Percentiles rank a stretch among this genome's conserved stretches.
phyloP scores from a whole-genome alignment of 2,329 filamentous ascomycete genomes.

The Pestalotiopsis sp. region DNA sequence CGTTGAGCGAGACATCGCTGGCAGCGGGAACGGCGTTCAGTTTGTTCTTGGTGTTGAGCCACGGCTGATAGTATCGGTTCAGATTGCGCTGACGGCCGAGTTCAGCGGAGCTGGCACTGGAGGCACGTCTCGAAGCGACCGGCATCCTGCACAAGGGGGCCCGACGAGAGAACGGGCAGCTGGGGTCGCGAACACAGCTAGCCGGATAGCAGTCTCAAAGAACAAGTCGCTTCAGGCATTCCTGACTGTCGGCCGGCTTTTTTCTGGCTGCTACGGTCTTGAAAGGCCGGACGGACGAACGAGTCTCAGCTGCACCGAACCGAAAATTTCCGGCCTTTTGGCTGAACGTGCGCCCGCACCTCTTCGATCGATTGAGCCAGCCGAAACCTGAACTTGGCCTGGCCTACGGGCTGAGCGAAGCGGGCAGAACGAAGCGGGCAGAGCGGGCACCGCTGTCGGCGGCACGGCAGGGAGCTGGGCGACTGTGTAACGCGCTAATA shows the following conservation, averaged over 20 bases:
- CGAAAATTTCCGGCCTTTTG: not conserved
- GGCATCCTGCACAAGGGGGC: not conserved
- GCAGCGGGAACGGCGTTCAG: constrained; percentile 19
- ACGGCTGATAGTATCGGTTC: constrained; percentile 28
- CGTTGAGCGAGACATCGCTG: constrained; percentile 11
- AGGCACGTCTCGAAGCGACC: constrained; percentile 18
- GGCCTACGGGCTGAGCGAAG: no score
- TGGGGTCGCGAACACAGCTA: not conserved
- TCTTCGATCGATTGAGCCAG: not conserved
- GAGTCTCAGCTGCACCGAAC: not conserved
- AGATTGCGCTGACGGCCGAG: constrained; percentile 23
- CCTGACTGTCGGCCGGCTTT: not conserved
- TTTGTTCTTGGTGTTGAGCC: constrained; percentile 22
- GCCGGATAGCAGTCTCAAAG: not conserved
- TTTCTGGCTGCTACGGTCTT: no score
- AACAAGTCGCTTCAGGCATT: not conserved
- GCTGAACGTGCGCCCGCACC: not conserved
- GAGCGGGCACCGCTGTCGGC: no score
- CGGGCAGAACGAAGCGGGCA: no score
- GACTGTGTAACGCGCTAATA: no score
- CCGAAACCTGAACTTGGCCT: not conserved
- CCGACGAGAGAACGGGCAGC: not conserved
- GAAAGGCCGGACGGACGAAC: no score
- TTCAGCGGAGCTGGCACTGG: constrained; percentile 22
- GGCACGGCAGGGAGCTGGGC: no score